Evolutionary conservation across 768 basidiomycete genomes (phyloP).

Genomic region (Gymnopilus dilepis): DNA sequence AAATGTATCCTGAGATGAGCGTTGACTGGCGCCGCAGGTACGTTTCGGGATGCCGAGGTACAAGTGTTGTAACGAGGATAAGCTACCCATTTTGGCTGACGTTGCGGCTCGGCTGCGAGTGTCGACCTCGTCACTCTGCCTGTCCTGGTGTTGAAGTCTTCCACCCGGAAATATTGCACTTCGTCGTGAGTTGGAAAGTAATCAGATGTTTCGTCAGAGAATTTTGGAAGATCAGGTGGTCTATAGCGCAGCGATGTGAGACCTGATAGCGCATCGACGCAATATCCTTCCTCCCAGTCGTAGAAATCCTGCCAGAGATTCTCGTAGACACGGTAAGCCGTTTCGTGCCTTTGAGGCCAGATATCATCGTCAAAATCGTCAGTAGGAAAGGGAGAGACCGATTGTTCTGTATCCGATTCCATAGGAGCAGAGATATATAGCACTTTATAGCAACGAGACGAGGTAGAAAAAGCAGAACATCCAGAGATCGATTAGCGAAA

Average conservation of each 20-base stretch:
- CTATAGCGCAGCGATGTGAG: conserved; percentile 5
- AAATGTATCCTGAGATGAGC: conserved; percentile 32
- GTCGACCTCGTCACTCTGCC: background rate
- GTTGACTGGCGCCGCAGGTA: conserved; percentile 12
- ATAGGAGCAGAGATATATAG: background rate
- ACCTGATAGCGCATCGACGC: conserved; percentile 16
- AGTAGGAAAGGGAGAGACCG: background rate
- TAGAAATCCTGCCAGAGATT: conserved; percentile 53
- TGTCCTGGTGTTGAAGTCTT: background rate
- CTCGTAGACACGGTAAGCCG: conserved; percentile 38
- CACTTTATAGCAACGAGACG: too few species aligned
- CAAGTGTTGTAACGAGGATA: conserved; percentile 51
- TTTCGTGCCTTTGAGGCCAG: conserved; percentile 22
- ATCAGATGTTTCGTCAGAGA: background rate
- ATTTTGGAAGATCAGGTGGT: background rate
- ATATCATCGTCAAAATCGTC: conserved; percentile 8
- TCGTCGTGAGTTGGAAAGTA: background rate
- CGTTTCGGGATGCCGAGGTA: conserved; percentile 44
- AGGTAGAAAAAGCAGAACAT: background rate
- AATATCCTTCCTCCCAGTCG: conserved; percentile 44
- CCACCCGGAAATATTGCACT: background rate
- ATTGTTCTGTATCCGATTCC: background rate
- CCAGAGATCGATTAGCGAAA: background rate
- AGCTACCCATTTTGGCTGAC: background rate
- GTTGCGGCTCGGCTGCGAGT: background rate